phyloP scores from a whole-genome alignment of 352 stramenopile genomes.

The Salisapilia sapeloensis region DNA sequence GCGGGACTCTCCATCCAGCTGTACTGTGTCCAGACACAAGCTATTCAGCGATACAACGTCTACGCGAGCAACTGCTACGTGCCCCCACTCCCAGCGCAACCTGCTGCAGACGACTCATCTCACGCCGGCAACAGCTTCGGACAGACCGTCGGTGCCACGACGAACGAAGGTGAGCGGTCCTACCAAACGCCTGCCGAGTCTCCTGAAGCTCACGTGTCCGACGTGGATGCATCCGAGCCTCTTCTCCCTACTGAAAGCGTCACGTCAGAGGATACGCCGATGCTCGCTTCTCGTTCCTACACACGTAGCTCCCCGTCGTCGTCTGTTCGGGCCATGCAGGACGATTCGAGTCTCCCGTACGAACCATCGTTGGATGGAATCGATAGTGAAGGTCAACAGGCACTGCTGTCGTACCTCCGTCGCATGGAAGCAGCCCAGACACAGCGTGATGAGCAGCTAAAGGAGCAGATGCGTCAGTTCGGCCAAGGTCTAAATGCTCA shows the following conservation, averaged over 20 bases:
- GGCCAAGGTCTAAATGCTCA: conserved; percentile 37
- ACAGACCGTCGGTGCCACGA: conserved; percentile 58
- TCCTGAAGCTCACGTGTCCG: conserved; percentile 25
- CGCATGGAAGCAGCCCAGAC: conserved; percentile 53
- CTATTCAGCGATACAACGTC: conserved; percentile 74
- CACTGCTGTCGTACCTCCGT: conserved; percentile 32
- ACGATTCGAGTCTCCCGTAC: conserved; percentile 51
- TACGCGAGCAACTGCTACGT: conserved; percentile 37
- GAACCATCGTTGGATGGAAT: conserved; percentile 58
- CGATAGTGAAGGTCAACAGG: conserved; percentile 34
- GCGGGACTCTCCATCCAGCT: conserved; percentile 57
- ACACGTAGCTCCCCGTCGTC: conserved; percentile 61
- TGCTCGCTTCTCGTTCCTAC: conserved; percentile 37
- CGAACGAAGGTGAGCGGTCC: conserved; percentile 41
- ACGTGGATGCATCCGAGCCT: conserved; percentile 8
- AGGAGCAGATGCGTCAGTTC: conserved; percentile 46
- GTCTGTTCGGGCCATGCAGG: conserved; percentile 58
- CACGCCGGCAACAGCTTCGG: conserved; percentile 12
- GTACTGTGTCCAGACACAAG: conserved; percentile 66
- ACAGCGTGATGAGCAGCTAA: conserved; percentile 50
- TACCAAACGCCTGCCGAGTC: conserved; percentile 53
- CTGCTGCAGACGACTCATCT: conserved; percentile 5
- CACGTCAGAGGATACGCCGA: conserved; percentile 3
- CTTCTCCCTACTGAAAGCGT: conserved; percentile 10
- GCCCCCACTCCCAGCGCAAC: conserved; percentile 3